Evolutionary conservation across 768 basidiomycete species (phyloP).

Genomic region (Botryobasidium botryosum): DNA sequence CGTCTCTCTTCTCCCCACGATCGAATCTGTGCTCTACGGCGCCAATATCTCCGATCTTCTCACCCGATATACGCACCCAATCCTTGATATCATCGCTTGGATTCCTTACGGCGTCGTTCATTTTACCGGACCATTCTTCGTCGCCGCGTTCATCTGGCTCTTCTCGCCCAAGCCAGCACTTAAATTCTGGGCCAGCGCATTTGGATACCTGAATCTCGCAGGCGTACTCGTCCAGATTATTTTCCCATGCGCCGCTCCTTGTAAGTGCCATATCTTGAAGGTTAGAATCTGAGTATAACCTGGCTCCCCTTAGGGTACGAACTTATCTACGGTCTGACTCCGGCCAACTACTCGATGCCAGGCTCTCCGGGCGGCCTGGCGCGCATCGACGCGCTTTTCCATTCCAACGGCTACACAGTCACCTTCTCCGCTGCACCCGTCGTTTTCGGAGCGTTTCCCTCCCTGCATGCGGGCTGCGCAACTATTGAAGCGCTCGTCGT

Average conservation of each 20-base stretch:
- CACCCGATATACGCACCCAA: slow-evolving; percentile 81
- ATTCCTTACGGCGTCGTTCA: slow-evolving; percentile 92
- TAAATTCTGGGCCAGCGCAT: slow-evolving; percentile 68
- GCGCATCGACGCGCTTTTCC: slow-evolving; percentile 81
- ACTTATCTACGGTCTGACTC: slow-evolving; percentile 87
- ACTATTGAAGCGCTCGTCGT: slow-evolving; percentile 89
- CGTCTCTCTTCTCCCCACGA: slow-evolving; percentile 83
- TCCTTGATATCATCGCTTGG: slow-evolving; percentile 91
- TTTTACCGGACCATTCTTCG: slow-evolving; percentile 72
- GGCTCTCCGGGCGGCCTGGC: slow-evolving; percentile 88
- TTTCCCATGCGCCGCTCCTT: slow-evolving; percentile 82
- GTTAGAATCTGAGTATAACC: not conserved
- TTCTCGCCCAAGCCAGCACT: slow-evolving; percentile 69
- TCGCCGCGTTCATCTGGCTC: slow-evolving; percentile 76
- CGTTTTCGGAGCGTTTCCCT: slow-evolving; percentile 94
- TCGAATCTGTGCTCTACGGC: slow-evolving; percentile 89
- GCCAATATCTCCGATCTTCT: slow-evolving; percentile 97
- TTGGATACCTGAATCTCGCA: slow-evolving; percentile 83
- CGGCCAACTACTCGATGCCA: slow-evolving; percentile 80
- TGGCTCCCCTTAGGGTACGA: slow-evolving; percentile 63
- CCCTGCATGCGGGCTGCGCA: slow-evolving; percentile 76
- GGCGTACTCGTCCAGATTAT: slow-evolving; percentile 81
- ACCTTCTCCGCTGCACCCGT: slow-evolving; percentile 78
- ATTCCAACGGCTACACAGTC: slow-evolving; percentile 53
- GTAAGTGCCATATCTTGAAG: slow-evolving; percentile 18